A percentile compares a stretch with the other conserved stretches of the same genome.
phyloP scores from a whole-genome alignment of 805 yeast species.

The Cyberlindnera saturnus region DNA sequence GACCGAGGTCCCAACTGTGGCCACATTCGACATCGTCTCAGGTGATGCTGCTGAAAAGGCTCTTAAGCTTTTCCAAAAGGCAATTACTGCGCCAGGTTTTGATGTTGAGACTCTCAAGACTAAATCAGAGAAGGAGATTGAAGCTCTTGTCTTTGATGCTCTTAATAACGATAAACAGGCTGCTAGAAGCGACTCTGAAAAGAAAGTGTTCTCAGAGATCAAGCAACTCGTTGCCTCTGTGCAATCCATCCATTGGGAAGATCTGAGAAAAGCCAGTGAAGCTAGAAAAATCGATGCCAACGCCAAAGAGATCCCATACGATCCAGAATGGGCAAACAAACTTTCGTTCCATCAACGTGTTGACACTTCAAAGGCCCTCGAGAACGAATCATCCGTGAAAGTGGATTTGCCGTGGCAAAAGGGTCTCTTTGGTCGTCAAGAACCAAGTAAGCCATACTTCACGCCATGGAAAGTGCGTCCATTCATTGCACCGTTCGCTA shows the following conservation, averaged over 20 bases:
- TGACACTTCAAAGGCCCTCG: slow-evolving; percentile 40
- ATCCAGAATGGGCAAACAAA: slow-evolving; percentile 45
- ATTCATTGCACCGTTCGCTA: slow-evolving; percentile 86
- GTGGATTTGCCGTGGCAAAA: slow-evolving; percentile 78
- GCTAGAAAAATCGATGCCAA: slow-evolving; percentile 20
- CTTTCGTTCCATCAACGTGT: slow-evolving; percentile 37
- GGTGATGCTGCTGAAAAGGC: slow-evolving; percentile 21
- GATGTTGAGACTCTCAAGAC: slow-evolving; percentile 11
- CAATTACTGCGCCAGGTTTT: slow-evolving; percentile 11
- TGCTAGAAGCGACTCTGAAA: slow-evolving; percentile 24
- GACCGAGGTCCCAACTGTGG: slow-evolving; percentile 9
- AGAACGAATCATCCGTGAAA: slow-evolving; percentile 44
- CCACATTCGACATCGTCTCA: slow-evolving; percentile 9
- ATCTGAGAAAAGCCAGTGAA: slow-evolving; percentile 27
- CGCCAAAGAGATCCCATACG: slow-evolving; percentile 32
- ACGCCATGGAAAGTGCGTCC: slow-evolving; percentile 97
- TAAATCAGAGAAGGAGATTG: slow-evolving; percentile 6
- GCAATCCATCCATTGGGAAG: slow-evolving; percentile 21
- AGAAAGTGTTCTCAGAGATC: slow-evolving; percentile 24
- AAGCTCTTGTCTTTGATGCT: slow-evolving; percentile 5
- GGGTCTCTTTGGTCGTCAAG: slow-evolving; percentile 71
- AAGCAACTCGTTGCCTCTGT: slow-evolving; percentile 19
- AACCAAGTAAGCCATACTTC: slow-evolving; percentile 75
- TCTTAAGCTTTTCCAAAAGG: slow-evolving; percentile 15
- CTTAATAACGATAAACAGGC: slow-evolving; percentile 13